Conservation (phyloP, 2,329 filamentous ascomycete genomes). For the Pleurostoma richardsiae region DNA sequence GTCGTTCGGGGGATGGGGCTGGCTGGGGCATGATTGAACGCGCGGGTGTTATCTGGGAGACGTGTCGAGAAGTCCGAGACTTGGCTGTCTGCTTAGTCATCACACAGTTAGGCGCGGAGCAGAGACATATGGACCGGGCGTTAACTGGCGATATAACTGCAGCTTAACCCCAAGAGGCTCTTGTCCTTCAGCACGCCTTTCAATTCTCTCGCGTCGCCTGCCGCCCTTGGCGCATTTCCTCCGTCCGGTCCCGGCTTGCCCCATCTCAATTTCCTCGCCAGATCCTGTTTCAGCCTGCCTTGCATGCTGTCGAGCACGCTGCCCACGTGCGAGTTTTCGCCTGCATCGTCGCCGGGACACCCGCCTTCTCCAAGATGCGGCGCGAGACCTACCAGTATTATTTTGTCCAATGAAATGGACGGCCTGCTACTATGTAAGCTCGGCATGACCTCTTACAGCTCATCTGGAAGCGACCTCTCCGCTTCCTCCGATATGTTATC, state of each 20-base stretch:
- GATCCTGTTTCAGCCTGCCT: neutral
- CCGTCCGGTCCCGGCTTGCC: neutral
- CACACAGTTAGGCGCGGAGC: no score
- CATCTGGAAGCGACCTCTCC: slow-evolving; percentile 6
- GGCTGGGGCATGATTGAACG: no score
- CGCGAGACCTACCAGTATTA: neutral
- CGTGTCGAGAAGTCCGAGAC: no score
- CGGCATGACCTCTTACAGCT: neutral
- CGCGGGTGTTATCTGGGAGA: no score
- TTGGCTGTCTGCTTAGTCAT: no score
- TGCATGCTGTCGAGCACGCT: neutral
- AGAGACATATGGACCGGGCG: no score
- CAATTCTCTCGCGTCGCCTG: neutral
- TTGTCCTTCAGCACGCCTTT: neutral
- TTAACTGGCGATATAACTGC: no score
- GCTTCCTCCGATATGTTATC: slow-evolving; percentile 17
- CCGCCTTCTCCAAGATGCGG: neutral
- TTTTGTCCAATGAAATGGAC: neutral
- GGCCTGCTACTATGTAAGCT: neutral
- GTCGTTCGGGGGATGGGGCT: no score
- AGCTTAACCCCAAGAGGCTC: no score
- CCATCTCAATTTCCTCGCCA: neutral
- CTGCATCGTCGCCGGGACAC: no score
- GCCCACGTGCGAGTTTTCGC: no score
- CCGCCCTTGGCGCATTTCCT: neutral